Base-by-base conservation (phyloP, 1,284 basidiomycete species). In the Ustilago nuda region DNA sequence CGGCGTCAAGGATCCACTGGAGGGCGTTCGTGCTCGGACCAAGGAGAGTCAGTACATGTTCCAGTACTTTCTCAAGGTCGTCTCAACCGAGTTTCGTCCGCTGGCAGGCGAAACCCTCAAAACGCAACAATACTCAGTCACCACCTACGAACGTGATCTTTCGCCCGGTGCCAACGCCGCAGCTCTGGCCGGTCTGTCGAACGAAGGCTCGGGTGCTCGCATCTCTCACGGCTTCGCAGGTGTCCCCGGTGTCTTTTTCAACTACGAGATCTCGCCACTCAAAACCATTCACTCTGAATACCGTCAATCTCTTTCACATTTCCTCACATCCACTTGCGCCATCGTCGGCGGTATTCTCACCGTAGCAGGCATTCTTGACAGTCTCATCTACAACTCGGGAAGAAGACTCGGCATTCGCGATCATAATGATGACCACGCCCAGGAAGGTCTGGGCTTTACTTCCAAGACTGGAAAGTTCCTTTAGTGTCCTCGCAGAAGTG, bases 261-360 rank as follows among this genome's bases (percentile, higher is more conserved):
- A 95, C 66, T 86, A 84, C 72, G 97, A 99, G 86, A 98, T 99
- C 56, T 80, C 79, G 37, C 79, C 83, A 13, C 76, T 85, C 58
- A 81, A 82, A 58, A 80, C 79, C 39, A 76, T 84, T 15, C 79
- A 82, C 53, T 66, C 67, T 2, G 80, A 85, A 56, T 92, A 90
- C 45, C 90, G 94, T 65, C 94, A 97, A 87, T 93, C 93, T 1
- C 95, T 99, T 85, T 94, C 95, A 7, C 97, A 98, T 87, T 98
- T 99, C 89, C 87, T 98, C 45, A 96, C 95, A 23, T 81, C 78
- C 39, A 76, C 81, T 23, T 98, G 95, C 83, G 97, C 97, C 4
- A 98, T 99, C 82, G 91, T 99, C 45, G 96, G 96, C 72, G 96
- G 97, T 80, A 94, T 99, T 8, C 88, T 99, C 56, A 99, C 97